Evolutionary conservation across 495 filamentous ascomycete genomes (phyloP), one percentile per base, ranked within the genome.

Genomic region (Polyplosphaeria fusca): DNA sequence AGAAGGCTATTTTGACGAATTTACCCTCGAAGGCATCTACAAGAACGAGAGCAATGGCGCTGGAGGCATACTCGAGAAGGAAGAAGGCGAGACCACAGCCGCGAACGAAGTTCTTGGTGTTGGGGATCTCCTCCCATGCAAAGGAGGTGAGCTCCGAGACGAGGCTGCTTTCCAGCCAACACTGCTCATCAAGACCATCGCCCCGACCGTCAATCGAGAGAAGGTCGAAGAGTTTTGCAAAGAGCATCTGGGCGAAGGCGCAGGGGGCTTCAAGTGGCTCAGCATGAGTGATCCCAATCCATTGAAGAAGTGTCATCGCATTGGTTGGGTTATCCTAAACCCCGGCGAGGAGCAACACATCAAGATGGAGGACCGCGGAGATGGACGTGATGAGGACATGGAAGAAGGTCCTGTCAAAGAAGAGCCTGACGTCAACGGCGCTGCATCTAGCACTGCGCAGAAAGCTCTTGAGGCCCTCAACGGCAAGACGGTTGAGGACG

Each of bases 281-380:
- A 95, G 90, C 50, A 78, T 97, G 38, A 95, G 90, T 67, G 93
- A 99, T 67, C 93, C 93, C 0, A 99, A 97, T 65, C 92, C 94
- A 0, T 83, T 86, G 55, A 99, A 99, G 74, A 87, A 94, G 59
- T 99, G 87, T 64, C 93, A 99, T 67, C 85, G 93, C 1, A 99
- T 99, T 76, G 93, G 94, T 19, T 99, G 91, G 91, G 90, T 99
- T 52, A 95, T 97, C 79, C 77, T 99, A 5, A 77, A 96, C 68
- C 87, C 90, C 37, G 82, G 84, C 12, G 74, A 83, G 1, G 88
- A 94, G 35, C 75, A 77, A 19, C 69, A 75, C 12, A 65, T 72
- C 19, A 70, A 69, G 4, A 76, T 80, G 27, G 75, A 83, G 49
- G 81, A 82, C n/a, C 63, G 81, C 61, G 79, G 79, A n/a, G 81